Percentiles rank a stretch among this genome's conserved stretches.
Conservation (phyloP, 2,329 filamentous ascomycete species). For the Beauveria asiatica region DNA sequence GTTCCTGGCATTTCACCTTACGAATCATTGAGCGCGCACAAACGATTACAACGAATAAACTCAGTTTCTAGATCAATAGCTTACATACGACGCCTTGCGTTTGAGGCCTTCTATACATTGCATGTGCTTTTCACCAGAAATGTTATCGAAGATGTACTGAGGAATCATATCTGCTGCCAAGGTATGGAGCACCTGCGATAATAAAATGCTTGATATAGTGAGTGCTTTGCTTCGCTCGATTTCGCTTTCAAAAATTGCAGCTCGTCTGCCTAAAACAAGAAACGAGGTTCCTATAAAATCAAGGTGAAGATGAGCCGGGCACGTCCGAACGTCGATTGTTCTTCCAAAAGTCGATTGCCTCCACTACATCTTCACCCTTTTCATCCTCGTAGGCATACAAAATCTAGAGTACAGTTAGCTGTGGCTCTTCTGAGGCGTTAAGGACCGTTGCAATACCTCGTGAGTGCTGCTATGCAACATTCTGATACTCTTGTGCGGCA, state of each 20-base stretch:
- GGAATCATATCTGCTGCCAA: neutral
- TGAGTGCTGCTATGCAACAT: conserved; percentile 96
- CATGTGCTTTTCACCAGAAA: neutral
- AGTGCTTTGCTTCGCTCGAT: conserved; percentile 1
- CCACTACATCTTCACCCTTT: conserved; percentile 82
- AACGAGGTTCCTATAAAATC: neutral
- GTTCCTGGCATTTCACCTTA: neutral
- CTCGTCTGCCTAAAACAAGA: neutral
- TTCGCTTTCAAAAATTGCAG: neutral
- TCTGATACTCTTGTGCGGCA: conserved; percentile 91
- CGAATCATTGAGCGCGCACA: neutral
- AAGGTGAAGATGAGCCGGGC: conserved; percentile 17
- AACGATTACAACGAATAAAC: neutral
- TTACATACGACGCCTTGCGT: neutral
- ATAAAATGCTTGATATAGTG: conserved; percentile 2
- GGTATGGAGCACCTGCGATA: neutral
- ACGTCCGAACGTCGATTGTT: conserved; percentile 45
- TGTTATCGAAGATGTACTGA: neutral
- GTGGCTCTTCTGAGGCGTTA: neutral
- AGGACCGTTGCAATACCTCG: conserved; percentile 57
- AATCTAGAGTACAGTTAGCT: conserved; percentile 52
- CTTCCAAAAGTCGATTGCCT: conserved; percentile 95
- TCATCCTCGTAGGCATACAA: conserved; percentile 97
- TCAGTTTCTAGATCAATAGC: neutral
- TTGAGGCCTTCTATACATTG: neutral